Evolutionary conservation across 768 basidiomycete genomes (phyloP), one percentile per base, ranked within the genome.

Genomic region (Cyathus striatus): DNA sequence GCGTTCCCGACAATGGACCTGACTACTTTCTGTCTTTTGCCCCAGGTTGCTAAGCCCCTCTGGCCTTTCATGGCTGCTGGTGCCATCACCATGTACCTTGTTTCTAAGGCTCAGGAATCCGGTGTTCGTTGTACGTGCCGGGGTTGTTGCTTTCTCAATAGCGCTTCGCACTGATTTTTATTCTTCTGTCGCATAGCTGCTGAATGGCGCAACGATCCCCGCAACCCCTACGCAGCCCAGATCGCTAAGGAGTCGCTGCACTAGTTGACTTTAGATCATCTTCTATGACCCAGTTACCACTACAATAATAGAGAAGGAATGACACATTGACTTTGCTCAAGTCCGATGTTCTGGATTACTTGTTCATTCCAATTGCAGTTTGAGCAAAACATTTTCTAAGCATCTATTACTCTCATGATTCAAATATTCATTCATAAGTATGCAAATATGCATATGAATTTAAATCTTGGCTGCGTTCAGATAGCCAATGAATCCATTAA

Each of bases 51-150:
- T 46, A 79, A 72, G 69, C 86, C 89, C 25, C 58, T 90, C 65
- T 90, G 86, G 77, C 87, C 88, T 6, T 91, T 90, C 76, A 69
- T 88, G 53, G 70, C 73, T 26, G 82, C 88, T 23, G 76, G 77
- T 5, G 55, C 61, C 13, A 56, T 90, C 46, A 85, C 83, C 13
- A 75, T 78, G 54, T 90, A 78, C 65, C 72, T 83, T 43, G 74
- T 90, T 33, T 61, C 68, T 20, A 79, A 78, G 57, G 68, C 81
- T 54, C 87, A 90, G 63, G 77, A 82, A n/a, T 58, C 70, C 13
- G 82, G 68, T 44, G 75, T 90, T 44, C 71, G 79, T 62, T 81
- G 89, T 91, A 60, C 58, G 89, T 81, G 16, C 16, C 18, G 10
- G 13, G 9, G 13, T 36, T 4, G n/a, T 25, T 6, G 20, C 6